Base-by-base conservation (phyloP, 257 asterid species). In the Solanum virginianum region DNA sequence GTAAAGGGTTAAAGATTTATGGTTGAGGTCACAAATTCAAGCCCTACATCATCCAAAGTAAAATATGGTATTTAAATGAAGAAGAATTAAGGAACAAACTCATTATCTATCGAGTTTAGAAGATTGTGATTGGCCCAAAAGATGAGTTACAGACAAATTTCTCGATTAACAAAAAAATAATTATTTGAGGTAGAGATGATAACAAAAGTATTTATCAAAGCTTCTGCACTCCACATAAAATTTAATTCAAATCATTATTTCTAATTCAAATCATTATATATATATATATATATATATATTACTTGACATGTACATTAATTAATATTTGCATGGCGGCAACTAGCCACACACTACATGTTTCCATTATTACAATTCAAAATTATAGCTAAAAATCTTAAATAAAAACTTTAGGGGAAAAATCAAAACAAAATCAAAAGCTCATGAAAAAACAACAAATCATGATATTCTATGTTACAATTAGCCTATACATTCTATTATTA, bases 401-500 rank as follows among this genome's bases (percentile, higher is more conserved):
- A 32, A 17, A 18, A 41, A 41, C 56, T 41, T 71, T 18, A 43
- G 36, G 18, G 45, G 20, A 41, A 17, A 72, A 72, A 16, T 68
- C 3, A 68, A 12, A 45, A 43, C 18, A 32, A 32, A 32, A 32
- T 32, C 36, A 32, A 32, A 32, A 32, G 36, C 36, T 32, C 36
- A 32, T 32, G 36, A 32, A 32, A 32, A 32, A 32, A 32, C 32
- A 71, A 43, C 29, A 20, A 0, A 72, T 72, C 12, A 11, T 72
- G 36, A 41, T n/a, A 72, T 72, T 72, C 57, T 72, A 72, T n/a
- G 36, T 72, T 45, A 72, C 39, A 72, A 45, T 41, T n/a, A 41
- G 5, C 20, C 57, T n/a, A 41, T 72, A 8, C 17, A 20, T 18
- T 18, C 81, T 54, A 81, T 49, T 88, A 68, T 68, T 92, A 88